Percentiles rank a stretch among this genome's conserved stretches.
These are phyloP conservation scores for Selaginella tamariscina DNA, from an alignment of 75 land plant species.

Conservation along the genomic window DNA sequence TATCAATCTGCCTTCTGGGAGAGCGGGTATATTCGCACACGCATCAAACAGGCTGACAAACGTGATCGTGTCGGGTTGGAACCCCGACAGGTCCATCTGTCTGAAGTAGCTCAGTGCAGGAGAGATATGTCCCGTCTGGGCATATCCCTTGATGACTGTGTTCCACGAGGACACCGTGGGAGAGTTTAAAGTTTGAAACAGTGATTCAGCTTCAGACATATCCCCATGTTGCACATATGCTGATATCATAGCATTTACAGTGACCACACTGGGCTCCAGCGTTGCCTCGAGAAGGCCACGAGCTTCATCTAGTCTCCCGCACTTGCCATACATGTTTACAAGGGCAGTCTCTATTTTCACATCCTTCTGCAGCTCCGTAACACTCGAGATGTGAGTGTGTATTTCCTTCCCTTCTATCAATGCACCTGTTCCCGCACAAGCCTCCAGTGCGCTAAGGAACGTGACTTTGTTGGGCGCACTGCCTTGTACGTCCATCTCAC, in stretches of 20 bases:
- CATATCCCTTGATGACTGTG: not conserved
- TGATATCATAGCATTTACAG: not conserved
- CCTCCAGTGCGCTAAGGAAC: not conserved
- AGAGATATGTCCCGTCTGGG: not conserved
- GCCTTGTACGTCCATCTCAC: not conserved
- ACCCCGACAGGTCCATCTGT: not conserved
- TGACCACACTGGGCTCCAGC: not conserved
- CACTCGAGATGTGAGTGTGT: not conserved
- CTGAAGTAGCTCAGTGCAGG: not conserved
- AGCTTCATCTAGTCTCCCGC: not conserved
- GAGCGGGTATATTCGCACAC: not conserved
- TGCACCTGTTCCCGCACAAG: not conserved
- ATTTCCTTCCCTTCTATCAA: not conserved
- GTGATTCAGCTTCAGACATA: not conserved
- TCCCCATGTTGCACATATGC: not conserved
- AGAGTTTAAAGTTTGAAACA: not conserved
- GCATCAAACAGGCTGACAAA: constrained; percentile 3
- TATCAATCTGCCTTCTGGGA: not conserved
- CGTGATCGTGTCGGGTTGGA: constrained; percentile 5
- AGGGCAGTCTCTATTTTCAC: not conserved
- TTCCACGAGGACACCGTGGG: not conserved
- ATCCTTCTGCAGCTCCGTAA: not conserved
- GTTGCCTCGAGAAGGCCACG: not conserved
- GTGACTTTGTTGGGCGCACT: not conserved
- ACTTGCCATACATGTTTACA: not conserved